Evolutionary conservation across 2,329 filamentous ascomycete species (phyloP).

Genomic region (Parasarocladium wereldwijsianum): DNA sequence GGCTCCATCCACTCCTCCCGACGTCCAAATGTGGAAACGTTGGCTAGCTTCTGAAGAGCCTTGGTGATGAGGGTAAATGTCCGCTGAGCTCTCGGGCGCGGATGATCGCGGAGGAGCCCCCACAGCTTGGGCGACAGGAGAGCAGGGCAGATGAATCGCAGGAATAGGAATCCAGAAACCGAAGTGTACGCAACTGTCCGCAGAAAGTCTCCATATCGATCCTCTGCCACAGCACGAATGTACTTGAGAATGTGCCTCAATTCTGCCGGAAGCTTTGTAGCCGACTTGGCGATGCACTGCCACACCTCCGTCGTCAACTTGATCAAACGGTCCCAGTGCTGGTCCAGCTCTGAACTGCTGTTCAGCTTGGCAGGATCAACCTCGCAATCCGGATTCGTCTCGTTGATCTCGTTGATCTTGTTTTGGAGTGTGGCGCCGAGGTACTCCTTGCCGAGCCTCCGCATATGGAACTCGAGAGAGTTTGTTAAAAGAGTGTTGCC

Average conservation of each 20-base stretch:
- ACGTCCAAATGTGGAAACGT: conserved; percentile 80
- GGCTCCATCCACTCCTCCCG: conserved; percentile 99
- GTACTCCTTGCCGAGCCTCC: conserved; percentile 82
- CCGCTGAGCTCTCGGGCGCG: conserved; percentile 66
- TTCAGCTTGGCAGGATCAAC: conserved; percentile 75
- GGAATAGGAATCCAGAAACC: conserved; percentile 85
- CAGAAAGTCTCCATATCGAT: conserved; percentile 85
- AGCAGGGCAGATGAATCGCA: conserved; percentile 93
- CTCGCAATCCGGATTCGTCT: conserved; percentile 82
- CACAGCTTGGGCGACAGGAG: conserved; percentile 92
- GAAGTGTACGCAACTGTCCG: conserved; percentile 85
- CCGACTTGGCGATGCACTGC: conserved; percentile 67
- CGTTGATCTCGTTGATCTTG: conserved; percentile 78
- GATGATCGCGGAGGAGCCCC: conserved; percentile 69
- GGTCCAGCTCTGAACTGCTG: conserved; percentile 53
- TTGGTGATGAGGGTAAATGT: conserved; percentile 89
- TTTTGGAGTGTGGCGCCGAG: conserved; percentile 75
- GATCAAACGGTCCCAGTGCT: conserved; percentile 71
- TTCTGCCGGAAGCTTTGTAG: conserved; percentile 62
- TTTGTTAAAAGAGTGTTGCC: conserved; percentile 92
- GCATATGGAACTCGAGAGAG: conserved; percentile 90
- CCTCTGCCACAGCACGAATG: conserved; percentile 81
- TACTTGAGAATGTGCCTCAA: conserved; percentile 79
- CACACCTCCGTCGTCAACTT: conserved; percentile 70
- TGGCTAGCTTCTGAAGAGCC: conserved; percentile 77